Base-by-base conservation (phyloP, 2,329 filamentous ascomycete species). In the Cercospora zeina region DNA sequence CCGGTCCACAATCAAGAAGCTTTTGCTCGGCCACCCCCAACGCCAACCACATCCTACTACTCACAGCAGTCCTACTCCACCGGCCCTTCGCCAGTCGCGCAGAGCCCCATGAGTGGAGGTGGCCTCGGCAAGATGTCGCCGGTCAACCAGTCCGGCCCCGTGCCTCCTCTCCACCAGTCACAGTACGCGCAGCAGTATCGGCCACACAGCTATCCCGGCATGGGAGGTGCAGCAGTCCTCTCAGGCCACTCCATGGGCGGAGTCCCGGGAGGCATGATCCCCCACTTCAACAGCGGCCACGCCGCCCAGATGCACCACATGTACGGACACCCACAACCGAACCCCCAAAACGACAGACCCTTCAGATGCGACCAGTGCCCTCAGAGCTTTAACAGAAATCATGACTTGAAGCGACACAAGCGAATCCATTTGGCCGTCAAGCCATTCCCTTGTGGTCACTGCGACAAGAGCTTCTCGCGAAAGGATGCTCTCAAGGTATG, bases 401-500 rank as follows among this genome's bases (percentile, higher is more conserved):
- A 97, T 73, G 95, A 97, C 73, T 77, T 97, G 70, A 99, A 99
- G 78, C 85, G 95, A 56, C 95, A 99, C 76, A 96, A 96, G 81
- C 82, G 92, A 54, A 97, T 97, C 62, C 95, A 99, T 76, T 78
- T 97, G 62, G 90, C 92, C 0, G 91, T 97, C 42, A 99, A 99
- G 81, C 95, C 95, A 0, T 97, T 93, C 75, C 93, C 93, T 0
- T 99, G 95, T 75, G 85, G 81, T 6, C 89, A 89, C 72, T 99
- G 95, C 74, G 92, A 96, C 65, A 97, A 97, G 84, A 95, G 90
- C 74, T 99, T 99, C 73, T 97, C 93, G 2, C 84, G 95, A 63
- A 97, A 97, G 75, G 95, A 97, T 77, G 95, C 95, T 9, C 81
- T 99, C 31, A 97, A 97, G 90, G 95, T 97, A 80, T 71, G 85